Conservation (phyloP, 2,329 filamentous ascomycete species). For the Colletotrichum caudatum region DNA sequence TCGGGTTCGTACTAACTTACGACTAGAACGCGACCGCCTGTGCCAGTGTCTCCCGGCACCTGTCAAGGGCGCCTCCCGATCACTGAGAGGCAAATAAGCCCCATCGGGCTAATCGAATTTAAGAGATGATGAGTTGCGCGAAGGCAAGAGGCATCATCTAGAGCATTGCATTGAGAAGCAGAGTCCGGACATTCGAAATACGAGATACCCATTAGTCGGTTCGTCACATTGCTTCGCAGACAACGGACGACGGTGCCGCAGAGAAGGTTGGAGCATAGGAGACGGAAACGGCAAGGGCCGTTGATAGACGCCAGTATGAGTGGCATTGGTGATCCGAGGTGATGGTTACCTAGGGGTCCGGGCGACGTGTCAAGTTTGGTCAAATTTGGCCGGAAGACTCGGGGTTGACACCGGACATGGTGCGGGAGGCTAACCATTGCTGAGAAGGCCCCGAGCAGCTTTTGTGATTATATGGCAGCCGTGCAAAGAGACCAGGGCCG, state of each 20-base stretch:
- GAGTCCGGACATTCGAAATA: conserved; percentile 35
- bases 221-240: conserved; percentile 37
- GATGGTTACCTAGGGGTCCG: conserved; percentile 1
- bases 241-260: conserved; percentile 17
- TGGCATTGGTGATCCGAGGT: conserved; percentile 22
- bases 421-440: conserved; percentile 22
- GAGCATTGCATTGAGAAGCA: conserved; percentile 35
- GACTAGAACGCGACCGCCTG: conserved; percentile 66
- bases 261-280: conserved; percentile 10
- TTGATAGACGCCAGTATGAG: conserved; percentile 2
- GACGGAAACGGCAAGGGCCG: conserved; percentile 7
- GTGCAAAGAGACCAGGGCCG: conserved; percentile 2
- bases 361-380: conserved; percentile 12
- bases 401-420: conserved; percentile 7
- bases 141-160: conserved; percentile 16
- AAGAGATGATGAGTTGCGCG: conserved; percentile 10
- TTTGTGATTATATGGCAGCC: conserved; percentile 13
- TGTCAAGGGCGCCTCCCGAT: conserved; percentile 61
- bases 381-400: conserved; percentile 33
- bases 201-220: conserved; percentile 40
- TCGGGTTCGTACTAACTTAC: conserved; percentile 12
- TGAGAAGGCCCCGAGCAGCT: conserved; percentile 4
- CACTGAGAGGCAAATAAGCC: conserved; percentile 43
- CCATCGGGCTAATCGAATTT: conserved; percentile 16
- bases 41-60: conserved; percentile 66